phyloP scores from a whole-genome alignment of 345 rosid genomes.

The Noccaea caerulescens region DNA sequence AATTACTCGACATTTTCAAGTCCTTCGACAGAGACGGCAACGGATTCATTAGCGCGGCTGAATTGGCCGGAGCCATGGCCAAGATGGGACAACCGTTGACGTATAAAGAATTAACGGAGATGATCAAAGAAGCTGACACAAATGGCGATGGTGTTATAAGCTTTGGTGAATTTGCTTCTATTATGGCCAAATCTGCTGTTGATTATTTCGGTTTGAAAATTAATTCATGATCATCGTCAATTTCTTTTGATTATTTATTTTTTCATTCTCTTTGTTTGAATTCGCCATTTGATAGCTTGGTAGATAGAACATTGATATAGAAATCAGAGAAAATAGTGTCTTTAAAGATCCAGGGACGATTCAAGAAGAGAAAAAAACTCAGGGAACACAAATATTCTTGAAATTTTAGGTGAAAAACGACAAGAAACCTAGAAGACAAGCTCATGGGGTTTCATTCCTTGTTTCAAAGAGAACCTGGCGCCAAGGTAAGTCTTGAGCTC shows the following conservation, averaged over 20 bases:
- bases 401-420: conserved; percentile 18
- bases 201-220: conserved; percentile 54
- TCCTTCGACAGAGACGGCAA: conserved; percentile 80
- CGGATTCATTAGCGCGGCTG: conserved; percentile 78
- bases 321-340: conserved; percentile 22
- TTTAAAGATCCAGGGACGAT: conserved; percentile 13
- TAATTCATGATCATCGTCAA: neutral
- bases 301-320: conserved; percentile 16
- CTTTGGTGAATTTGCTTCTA: conserved; percentile 71
- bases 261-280: too few species aligned
- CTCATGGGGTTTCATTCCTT: conserved; percentile 87
- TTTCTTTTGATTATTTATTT: neutral
- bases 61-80: conserved; percentile 83
- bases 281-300: neutral
- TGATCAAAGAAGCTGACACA: conserved; percentile 78
- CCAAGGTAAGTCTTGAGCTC: conserved; percentile 81
- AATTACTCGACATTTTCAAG: conserved; percentile 61
- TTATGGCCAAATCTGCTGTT: conserved; percentile 71
- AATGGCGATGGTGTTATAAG: conserved; percentile 84
- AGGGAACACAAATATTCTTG: conserved; percentile 29
- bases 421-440: conserved; percentile 62
- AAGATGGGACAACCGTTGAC: conserved; percentile 89
- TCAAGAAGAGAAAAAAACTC: conserved; percentile 26
- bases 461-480: conserved; percentile 80
- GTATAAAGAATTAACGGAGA: conserved; percentile 68